Evolutionary conservation across 331 rosid species (phyloP).

Genomic region (Dryas integrifolia): DNA sequence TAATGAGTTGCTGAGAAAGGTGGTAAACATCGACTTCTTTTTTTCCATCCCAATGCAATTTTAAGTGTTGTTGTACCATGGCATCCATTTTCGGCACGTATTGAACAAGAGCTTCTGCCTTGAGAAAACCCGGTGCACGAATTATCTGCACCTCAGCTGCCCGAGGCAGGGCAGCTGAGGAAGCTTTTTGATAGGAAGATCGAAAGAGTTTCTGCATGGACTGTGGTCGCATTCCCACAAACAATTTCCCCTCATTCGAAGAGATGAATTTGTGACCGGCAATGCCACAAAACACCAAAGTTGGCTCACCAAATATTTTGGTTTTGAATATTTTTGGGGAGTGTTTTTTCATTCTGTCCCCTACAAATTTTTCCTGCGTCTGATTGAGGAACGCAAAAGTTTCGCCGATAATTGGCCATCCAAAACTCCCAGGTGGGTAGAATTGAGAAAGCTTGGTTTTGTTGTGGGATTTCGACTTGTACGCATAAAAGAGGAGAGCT

Average conservation of each 20-base stretch:
- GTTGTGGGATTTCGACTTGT: no score
- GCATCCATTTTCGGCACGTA: slow-evolving; percentile 6
- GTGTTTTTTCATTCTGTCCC: slow-evolving; percentile 1
- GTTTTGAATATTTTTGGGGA: slow-evolving; percentile 21
- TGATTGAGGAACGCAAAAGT: not conserved
- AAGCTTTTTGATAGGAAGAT: slow-evolving; percentile 1
- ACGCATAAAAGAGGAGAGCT: no score
- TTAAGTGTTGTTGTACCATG: slow-evolving; percentile 7
- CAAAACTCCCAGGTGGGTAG: slow-evolving; percentile 17
- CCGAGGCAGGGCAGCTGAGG: not conserved
- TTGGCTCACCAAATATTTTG: slow-evolving; percentile 7
- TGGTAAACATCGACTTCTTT: not conserved
- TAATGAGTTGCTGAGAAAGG: not conserved
- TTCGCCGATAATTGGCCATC: slow-evolving; percentile 14
- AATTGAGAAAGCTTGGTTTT: no score
- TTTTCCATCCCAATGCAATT: slow-evolving; percentile 8
- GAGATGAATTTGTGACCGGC: slow-evolving; percentile 22
- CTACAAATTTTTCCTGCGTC: not conserved
- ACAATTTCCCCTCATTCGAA: slow-evolving; percentile 12
- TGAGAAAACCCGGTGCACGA: slow-evolving; percentile 7
- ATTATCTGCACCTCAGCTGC: not conserved
- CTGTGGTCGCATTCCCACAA: slow-evolving; percentile 2
- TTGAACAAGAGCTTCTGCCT: not conserved
- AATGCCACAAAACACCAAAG: not conserved
- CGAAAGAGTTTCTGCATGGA: slow-evolving; percentile 18